Base-by-base conservation (phyloP, 1,284 basidiomycete species). In the Crocinoboletus sp. region DNA sequence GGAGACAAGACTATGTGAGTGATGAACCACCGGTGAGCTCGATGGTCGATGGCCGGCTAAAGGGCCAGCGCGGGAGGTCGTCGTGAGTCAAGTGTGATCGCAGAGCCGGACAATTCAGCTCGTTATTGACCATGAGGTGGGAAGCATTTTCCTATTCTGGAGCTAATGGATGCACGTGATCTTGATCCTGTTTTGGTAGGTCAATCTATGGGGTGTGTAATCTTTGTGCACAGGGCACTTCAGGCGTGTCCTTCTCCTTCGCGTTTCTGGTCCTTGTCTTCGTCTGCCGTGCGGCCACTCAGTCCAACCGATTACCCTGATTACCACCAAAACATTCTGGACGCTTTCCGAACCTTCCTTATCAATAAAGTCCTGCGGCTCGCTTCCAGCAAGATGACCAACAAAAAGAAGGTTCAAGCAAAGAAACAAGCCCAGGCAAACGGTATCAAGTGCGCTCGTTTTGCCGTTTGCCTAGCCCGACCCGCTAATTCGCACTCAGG, bases 371-470 rank as follows among this genome's bases (percentile, higher is more conserved):
- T 38, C 24, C 22, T 40, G 15, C 29, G 29, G 10, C 30, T 43
- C 9, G 19, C 30, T 20, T 43, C 25, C 42, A 20, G 29, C 7
- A 54, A 38, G 45, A 72, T 71, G 69, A 57, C 60, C 5, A 66
- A 64, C 53, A 72, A 70, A 53, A 69, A 70, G 53, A 67, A 55
- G 39, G 58, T 63, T 8, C 55, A 55, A 28, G 50, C 56, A 2
- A 64, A 57, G 52, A 69, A 64, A 48, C 58, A 58, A 40, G 43
- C 60, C 9, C 54, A 63, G 45, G 52, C 54, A 24, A 61, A 56
- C 23, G 46, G 49, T 35, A 54, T 50, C 50, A 56, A 55, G 60
- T 62, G 38, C 48, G 61, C 40, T 37, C 34, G 29, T 39, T 17
- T 29, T 44, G 25, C 44, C 24, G 6, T 45, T 23, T 23, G 29